Evolutionary conservation across 768 basidiomycete species (phyloP).

Genomic region (Podaxis sp.): DNA sequence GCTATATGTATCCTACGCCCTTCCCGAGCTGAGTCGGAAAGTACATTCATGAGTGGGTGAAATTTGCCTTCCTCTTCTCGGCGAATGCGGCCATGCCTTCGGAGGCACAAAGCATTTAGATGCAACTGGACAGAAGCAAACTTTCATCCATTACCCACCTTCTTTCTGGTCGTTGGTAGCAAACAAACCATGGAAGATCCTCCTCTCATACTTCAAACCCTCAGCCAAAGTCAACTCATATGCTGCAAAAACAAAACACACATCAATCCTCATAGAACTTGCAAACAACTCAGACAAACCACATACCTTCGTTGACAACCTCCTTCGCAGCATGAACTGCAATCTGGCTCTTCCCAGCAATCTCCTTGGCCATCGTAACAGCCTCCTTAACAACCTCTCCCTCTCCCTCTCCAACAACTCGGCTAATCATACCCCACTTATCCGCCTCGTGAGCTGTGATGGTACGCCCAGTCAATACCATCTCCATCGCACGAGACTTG

Average conservation of each 20-base stretch:
- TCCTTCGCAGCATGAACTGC: slow-evolving; percentile 89
- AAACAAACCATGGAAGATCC: slow-evolving; percentile 88
- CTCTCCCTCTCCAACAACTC: slow-evolving; percentile 72
- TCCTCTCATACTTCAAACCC: slow-evolving; percentile 82
- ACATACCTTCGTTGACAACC: slow-evolving; percentile 81
- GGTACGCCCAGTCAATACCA: slow-evolving; percentile 83
- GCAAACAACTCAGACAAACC: neutral
- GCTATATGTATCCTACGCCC: neutral
- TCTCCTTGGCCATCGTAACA: slow-evolving; percentile 68
- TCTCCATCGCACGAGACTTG: slow-evolving; percentile 93
- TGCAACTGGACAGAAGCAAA: neutral
- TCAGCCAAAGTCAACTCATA: slow-evolving; percentile 78
- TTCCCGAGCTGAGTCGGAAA: neutral
- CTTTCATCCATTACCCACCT: slow-evolving; percentile 46
- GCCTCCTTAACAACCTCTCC: slow-evolving; percentile 86
- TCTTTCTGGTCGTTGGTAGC: slow-evolving; percentile 96
- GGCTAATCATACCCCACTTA: slow-evolving; percentile 82
- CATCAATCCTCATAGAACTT: neutral
- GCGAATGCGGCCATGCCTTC: slow-evolving; percentile 92
- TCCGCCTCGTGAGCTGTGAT: slow-evolving; percentile 81
- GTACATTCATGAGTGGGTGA: slow-evolving; percentile 50
- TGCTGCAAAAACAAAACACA: slow-evolving; percentile 35
- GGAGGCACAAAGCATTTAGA: neutral
- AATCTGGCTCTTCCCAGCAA: slow-evolving; percentile 79
- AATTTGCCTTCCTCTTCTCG: slow-evolving; percentile 87